Conservation (phyloP, 140 eudicot genomes). For the Oenanthe javanica region DNA sequence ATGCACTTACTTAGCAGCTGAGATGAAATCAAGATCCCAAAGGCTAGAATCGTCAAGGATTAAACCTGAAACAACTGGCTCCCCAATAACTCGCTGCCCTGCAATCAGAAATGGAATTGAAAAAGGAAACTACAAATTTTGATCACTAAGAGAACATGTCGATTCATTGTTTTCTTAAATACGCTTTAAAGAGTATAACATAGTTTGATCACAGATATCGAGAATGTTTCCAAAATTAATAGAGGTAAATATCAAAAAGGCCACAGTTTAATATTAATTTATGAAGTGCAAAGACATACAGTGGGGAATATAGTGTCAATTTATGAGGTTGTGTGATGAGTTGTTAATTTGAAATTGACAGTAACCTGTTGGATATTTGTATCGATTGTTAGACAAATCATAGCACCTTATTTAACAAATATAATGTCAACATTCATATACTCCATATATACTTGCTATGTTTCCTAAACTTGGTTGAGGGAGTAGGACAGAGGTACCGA, state of each 20-base stretch:
- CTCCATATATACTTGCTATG: not conserved
- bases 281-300: not conserved
- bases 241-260: not conserved
- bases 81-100: slow-evolving; percentile 96
- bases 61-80: slow-evolving; percentile 93
- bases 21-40: slow-evolving; percentile 89
- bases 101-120: slow-evolving; percentile 16
- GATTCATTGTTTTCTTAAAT: not conserved
- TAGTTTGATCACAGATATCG: not conserved
- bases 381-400: not conserved
- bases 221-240: not conserved
- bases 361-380: not conserved
- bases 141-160: slow-evolving; percentile 2
- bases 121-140: slow-evolving; percentile 3
- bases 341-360: not conserved
- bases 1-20: slow-evolving; percentile 64
- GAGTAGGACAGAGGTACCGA: not conserved
- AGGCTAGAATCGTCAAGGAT: slow-evolving; percentile 75
- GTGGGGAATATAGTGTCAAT: not conserved
- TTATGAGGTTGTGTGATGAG: not conserved
- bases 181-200: not conserved
- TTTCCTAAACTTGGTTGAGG: not conserved
- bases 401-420: not conserved
- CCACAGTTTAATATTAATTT: not conserved
- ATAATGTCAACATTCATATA: not conserved